Evolutionary conservation across 306 rosid genomes (phyloP).

Genomic region (Vigna reflexopilosa): DNA sequence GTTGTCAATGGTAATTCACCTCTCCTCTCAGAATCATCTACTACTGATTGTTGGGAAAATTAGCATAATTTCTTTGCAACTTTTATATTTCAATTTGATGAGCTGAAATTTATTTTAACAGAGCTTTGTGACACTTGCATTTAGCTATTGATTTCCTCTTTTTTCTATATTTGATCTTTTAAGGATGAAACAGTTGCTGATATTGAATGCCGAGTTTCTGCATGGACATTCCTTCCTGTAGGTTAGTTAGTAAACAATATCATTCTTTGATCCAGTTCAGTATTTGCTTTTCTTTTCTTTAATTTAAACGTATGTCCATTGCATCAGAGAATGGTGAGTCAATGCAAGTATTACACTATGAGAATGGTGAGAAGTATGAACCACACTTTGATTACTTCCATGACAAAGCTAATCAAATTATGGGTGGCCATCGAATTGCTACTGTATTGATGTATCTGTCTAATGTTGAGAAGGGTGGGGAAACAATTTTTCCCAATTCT

Average conservation of each 20-base stretch:
- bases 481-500: conserved; percentile 83
- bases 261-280: conserved; percentile 25
- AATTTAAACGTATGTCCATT: conserved; percentile 10
- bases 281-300: conserved; percentile 12
- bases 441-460: conserved; percentile 97
- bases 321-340: conserved; percentile 89
- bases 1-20: conserved; percentile 7
- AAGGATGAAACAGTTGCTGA: conserved; percentile 76
- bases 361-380: conserved; percentile 87
- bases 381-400: conserved; percentile 92
- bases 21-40: neutral
- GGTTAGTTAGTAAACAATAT: conserved; percentile 66
- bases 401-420: conserved; percentile 74
- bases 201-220: conserved; percentile 79
- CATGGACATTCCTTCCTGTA: conserved; percentile 92
- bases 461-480: conserved; percentile 87
- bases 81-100: conserved; percentile 9
- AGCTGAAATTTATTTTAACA: conserved; percentile 6
- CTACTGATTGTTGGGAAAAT: conserved; percentile 11
- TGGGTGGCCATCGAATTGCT: conserved; percentile 94
- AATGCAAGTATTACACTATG: conserved; percentile 85
- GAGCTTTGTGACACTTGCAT: conserved; percentile 28
- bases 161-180: conserved; percentile 44
- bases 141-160: conserved; percentile 39
- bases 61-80: conserved; percentile 20